These are phyloP conservation scores for Micromonas pusilla DNA, from an alignment of 139 green algal species.

Conservation along the genomic window DNA sequence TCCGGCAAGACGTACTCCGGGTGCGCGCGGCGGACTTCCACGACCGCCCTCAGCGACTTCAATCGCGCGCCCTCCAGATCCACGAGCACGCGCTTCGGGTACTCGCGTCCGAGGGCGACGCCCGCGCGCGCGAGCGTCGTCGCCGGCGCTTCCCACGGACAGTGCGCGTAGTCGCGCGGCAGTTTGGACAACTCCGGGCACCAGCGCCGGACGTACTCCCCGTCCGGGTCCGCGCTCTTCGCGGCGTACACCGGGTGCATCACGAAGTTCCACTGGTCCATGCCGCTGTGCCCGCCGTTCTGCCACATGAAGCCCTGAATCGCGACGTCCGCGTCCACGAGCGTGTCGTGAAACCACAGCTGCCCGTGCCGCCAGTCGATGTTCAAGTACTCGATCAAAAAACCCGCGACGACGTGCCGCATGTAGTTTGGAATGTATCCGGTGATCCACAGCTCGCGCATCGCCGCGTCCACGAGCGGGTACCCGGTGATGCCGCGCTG, in stretches of 20 bases:
- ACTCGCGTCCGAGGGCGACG: slow-evolving; percentile 34
- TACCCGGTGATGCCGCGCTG: slow-evolving; percentile 45
- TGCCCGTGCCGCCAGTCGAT: slow-evolving; percentile 52
- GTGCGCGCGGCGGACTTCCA: background rate
- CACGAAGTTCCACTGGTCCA: slow-evolving; percentile 61
- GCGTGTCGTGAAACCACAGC: slow-evolving; percentile 55
- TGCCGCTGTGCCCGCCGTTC: slow-evolving; percentile 45
- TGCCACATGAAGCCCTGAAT: slow-evolving; percentile 74
- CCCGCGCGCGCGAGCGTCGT: slow-evolving; percentile 30
- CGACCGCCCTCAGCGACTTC: background rate
- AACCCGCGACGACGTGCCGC: slow-evolving; percentile 38
- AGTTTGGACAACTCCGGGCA: slow-evolving; percentile 54
- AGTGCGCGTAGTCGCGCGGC: slow-evolving; percentile 62
- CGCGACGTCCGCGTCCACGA: slow-evolving; percentile 61
- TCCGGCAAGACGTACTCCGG: slow-evolving; percentile 5
- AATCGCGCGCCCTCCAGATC: background rate
- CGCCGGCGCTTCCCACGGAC: slow-evolving; percentile 39
- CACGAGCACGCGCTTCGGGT: slow-evolving; percentile 1
- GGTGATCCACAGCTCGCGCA: slow-evolving; percentile 54
- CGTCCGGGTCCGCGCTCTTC: slow-evolving; percentile 50
- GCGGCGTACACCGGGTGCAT: slow-evolving; percentile 39
- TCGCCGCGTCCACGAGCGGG: slow-evolving; percentile 56
- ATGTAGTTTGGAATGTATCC: slow-evolving; percentile 52
- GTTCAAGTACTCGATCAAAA: slow-evolving; percentile 51
- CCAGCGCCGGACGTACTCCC: slow-evolving; percentile 53